These are phyloP conservation scores for Jackrogersella multiformis DNA, from an alignment of 495 filamentous ascomycete species.

Conservation along the genomic window DNA sequence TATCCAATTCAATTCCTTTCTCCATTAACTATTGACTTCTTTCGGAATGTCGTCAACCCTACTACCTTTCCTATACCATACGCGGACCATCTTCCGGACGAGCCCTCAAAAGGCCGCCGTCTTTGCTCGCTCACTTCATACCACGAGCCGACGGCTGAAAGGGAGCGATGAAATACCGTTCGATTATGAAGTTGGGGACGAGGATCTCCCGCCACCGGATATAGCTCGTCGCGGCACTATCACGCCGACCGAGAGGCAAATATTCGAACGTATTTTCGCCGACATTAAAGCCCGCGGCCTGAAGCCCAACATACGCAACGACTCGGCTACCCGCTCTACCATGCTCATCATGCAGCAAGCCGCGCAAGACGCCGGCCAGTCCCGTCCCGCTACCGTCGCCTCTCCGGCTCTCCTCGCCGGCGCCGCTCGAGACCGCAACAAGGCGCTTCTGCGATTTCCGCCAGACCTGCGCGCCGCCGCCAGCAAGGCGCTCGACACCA, in stretches of 20 bases:
- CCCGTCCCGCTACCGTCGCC: constrained; percentile 18
- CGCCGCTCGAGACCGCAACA: constrained; percentile 42
- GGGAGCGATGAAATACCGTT: constrained; percentile 52
- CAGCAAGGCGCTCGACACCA: constrained; percentile 46
- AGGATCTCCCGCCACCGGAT: constrained; percentile 2
- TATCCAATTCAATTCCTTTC: no score
- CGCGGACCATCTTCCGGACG: constrained; percentile 63
- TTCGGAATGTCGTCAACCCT: constrained; percentile 52
- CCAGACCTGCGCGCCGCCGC: constrained; percentile 53
- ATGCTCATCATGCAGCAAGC: constrained; percentile 52
- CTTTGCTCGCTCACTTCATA: constrained; percentile 36
- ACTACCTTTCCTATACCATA: constrained; percentile 76
- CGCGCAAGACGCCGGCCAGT: constrained; percentile 27
- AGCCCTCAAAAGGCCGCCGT: constrained; percentile 29
- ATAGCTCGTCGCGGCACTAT: constrained; percentile 57
- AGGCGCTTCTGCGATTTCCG: constrained; percentile 53
- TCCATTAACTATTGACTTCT: not conserved
- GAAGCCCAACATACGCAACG: constrained; percentile 18
- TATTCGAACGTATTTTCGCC: constrained; percentile 68
- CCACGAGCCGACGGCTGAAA: constrained; percentile 7
- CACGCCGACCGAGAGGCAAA: constrained; percentile 61
- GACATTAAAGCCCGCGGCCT: constrained; percentile 56
- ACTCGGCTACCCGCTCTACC: constrained; percentile 19
- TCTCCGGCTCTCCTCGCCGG: constrained; percentile 14
- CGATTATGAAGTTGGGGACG: constrained; percentile 35